phyloP scores from a whole-genome alignment of 306 rosid species.

The Phaseolus lunatus region DNA sequence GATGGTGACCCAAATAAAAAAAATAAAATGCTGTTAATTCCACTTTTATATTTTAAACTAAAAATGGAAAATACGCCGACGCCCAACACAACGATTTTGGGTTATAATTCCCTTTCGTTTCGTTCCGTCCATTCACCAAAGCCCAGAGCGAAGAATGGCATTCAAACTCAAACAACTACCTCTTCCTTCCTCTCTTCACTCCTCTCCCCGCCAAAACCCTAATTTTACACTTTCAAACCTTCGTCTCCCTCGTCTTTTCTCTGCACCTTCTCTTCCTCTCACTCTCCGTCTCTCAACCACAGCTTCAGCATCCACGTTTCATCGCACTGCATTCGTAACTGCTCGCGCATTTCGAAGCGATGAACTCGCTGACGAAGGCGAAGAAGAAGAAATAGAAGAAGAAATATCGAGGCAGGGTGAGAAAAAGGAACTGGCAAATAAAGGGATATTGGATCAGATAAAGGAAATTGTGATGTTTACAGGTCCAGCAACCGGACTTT shows the following conservation, averaged over 20 bases:
- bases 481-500: constrained; percentile 83
- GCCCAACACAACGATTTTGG: too few relatives aligned
- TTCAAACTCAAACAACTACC: constrained; percentile 27
- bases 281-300: background rate
- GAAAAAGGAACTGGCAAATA: constrained; percentile 51
- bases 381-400: background rate
- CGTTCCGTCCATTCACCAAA: too few relatives aligned
- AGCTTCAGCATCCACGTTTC: background rate
- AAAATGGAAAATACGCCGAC: too few relatives aligned
- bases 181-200: background rate
- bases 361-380: constrained; percentile 5
- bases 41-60: too few relatives aligned
- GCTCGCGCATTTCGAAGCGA: constrained; percentile 36
- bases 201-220: constrained; percentile 51
- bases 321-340: constrained; percentile 9
- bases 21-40: too few relatives aligned
- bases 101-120: background rate
- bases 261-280: constrained; percentile 40
- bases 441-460: constrained; percentile 70
- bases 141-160: constrained; percentile 42
- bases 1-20: background rate
- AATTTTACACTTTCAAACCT: constrained; percentile 24
- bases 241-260: constrained; percentile 13
- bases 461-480: constrained; percentile 73
- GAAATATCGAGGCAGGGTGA: background rate